Base-by-base conservation (phyloP, 306 rosid species). In the Cucurbita argyrosperma region DNA sequence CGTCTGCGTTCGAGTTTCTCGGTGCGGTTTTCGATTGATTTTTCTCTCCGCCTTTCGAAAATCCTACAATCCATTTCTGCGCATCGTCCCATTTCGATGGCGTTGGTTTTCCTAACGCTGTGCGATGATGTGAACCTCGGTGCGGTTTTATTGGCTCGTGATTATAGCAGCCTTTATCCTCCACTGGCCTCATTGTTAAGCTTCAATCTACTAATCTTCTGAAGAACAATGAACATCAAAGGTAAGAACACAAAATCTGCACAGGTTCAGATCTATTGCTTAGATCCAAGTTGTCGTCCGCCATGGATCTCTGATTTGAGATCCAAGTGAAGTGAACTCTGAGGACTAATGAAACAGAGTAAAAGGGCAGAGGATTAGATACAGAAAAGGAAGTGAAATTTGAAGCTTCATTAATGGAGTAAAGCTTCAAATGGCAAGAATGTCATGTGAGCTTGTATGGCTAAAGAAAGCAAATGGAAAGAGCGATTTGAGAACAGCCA, bases 61-160 rank as follows among this genome's bases (percentile, higher is more conserved):
- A 81, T 4, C 96, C 97, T 35, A 90, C 98, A 0, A 93, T 82
- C 98, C 98, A 93, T 74, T 93, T 93, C 42, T 93, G 98, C 51
- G 98, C 97, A 74, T 93, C 97, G 12, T 93, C 98, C 98, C 98
- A 93, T 76, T 93, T 90, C 18, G 98, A 90, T 0, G 98, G 96
- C 2, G 96, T 84, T 23, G 98, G 90, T 84, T 93, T 93, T 14
- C 97, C 97, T 56, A 89, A 80, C 35, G 83, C 77, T 49, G 88
- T 85, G 74, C 89, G 85, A 15, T 88, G 86, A 58, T 75, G 90
- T 62, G 88, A 82, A 67, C 76, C 84, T 13, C 88, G 83, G 63
- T 79, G 75, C 21, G 43, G 78, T 60, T 83, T 85, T 16, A 82
- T 83, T 74, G 81, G 15, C 64, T 86, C 87, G 7, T 86, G 79